Evolutionary conservation across 208 protist species (phyloP).

Genomic region (Histomonas meleagridis): DNA sequence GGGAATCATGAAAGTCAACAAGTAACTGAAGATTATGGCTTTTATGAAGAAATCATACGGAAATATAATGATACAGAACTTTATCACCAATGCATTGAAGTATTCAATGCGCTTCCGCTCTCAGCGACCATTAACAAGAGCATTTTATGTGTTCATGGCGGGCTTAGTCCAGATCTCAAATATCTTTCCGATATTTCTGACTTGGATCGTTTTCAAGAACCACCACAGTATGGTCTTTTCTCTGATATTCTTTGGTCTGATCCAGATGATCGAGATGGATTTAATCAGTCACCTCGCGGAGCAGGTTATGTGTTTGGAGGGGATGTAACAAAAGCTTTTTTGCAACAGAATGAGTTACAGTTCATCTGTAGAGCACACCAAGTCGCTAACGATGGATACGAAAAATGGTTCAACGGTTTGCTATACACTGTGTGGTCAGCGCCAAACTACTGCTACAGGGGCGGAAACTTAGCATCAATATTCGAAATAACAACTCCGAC

Average conservation of each 20-base stretch:
- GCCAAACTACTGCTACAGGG: constrained; percentile 84
- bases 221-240: constrained; percentile 2
- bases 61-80: constrained; percentile 66
- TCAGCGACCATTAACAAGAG: background rate
- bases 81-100: background rate
- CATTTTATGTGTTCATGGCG: constrained; percentile 35
- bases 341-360: constrained; percentile 28
- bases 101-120: background rate
- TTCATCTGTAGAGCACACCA: constrained; percentile 65
- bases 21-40: constrained; percentile 47
- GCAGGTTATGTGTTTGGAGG: constrained; percentile 31
- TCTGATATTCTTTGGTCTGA: constrained; percentile 35
- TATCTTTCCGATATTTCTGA: constrained; percentile 29
- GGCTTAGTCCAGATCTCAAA: background rate
- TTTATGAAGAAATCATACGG: constrained; percentile 51
- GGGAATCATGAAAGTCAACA: constrained; percentile 51
- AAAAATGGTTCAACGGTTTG: constrained; percentile 74
- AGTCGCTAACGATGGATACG: constrained; percentile 84
- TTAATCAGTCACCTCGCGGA: constrained; percentile 24
- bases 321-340: constrained; percentile 17
- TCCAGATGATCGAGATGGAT: constrained; percentile 22
- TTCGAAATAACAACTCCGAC: constrained; percentile 60
- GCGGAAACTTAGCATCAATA: constrained; percentile 92
- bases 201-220: background rate
- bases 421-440: constrained; percentile 83